Base-by-base conservation (phyloP, 2,329 filamentous ascomycete genomes). In the Ophioceras dolichostomum region DNA sequence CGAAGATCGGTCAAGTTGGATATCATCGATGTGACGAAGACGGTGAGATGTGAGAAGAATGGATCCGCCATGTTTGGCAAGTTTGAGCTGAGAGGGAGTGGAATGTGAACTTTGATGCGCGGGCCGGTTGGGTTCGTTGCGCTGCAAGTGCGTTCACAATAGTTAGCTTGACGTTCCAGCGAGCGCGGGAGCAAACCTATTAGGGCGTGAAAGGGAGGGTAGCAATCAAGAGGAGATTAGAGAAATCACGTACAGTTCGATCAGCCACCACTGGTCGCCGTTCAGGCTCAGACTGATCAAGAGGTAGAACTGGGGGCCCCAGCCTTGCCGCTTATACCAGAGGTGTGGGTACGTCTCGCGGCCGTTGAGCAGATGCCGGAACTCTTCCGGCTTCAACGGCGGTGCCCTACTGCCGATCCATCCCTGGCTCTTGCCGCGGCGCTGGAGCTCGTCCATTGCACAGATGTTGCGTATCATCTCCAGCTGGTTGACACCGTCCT, bases 221-320 rank as follows among this genome's bases (percentile, higher is more conserved):
- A n/a, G n/a, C n/a, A n/a, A n/a, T n/a, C n/a, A n/a, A n/a, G n/a
- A 7, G 22, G 22, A 26, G 22, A 26, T 12, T 12, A 10, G 5
- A 21, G 20, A 22, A 34, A 28, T 32, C 21, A 64, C 70, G 60
- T 61, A 77, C 68, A 74, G 56, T 55, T 80, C 70, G 38, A 85
- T 64, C 41, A 88, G 62, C 76, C 80, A 88, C 83, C 84, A 94
- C 43, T 70, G 70, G 52, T 91, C 83, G 37, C 84, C 83, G 49
- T 70, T 68, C 50, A 83, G 66, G 52, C 79, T 78, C 53, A 86
- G 68, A 37, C 76, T 76, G 32, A 82, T 69, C 45, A 79, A 77
- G 28, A 93, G 61, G 43, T 79, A 74, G 83, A 85, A 94, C 37
- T 71, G 64, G 12, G 70, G 53, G 9, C 67, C 68, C 84, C 88